Evolutionary conservation across 2,329 filamentous ascomycete genomes (phyloP), one percentile per base, ranked within the genome.

Genomic region (Allantophomopsis cytisporea): DNA sequence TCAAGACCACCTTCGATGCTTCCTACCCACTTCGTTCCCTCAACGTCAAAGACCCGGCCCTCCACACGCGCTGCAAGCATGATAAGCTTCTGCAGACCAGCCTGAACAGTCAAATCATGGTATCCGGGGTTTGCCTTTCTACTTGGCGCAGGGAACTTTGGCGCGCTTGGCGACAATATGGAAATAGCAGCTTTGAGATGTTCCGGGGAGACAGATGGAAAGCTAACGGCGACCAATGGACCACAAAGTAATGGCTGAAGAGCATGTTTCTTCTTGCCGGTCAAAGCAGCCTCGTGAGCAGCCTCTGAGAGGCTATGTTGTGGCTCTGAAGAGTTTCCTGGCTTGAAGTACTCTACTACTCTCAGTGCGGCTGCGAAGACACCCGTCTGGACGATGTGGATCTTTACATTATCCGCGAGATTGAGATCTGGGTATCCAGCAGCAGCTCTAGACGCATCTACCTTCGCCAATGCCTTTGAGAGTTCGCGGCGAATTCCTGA

Each of bases 21-120:
- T 41, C 86, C 73, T 35, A 80, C 70, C 80, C 80, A 83, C 53
- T 69, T 75, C 20, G 69, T 67, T 7, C 53, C 54, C 7, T 60
- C 58, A 10, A 55, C 42, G 45, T 55, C 54, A 32, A 63, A 50
- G 2, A 62, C 50, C 44, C 55, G 80, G 45, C 83, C 83, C 55
- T 98, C 91, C 21, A 95, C 73, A 38, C 91, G 71, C 12, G 88
- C 88, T 39, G 87, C 91, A 12, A 98, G 64, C 28, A 98, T 62
- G 58, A 94, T 68, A 46, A 98, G 62, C 64, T 98, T 98, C 53
- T 86, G 77, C 49, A 98, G 58, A 7, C 83, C 91, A 47, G 66
- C 74, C 60, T 95, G 88, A 40, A 89, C 84, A 2, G 69, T 60
- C 0, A 76, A 69, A 41, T 95, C 89, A 58, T 94, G 73, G 61